Evolutionary conservation across 106 monocot genomes (phyloP), one percentile per base, ranked within the genome.

Genomic region (Phalaenopsis equestris): DNA sequence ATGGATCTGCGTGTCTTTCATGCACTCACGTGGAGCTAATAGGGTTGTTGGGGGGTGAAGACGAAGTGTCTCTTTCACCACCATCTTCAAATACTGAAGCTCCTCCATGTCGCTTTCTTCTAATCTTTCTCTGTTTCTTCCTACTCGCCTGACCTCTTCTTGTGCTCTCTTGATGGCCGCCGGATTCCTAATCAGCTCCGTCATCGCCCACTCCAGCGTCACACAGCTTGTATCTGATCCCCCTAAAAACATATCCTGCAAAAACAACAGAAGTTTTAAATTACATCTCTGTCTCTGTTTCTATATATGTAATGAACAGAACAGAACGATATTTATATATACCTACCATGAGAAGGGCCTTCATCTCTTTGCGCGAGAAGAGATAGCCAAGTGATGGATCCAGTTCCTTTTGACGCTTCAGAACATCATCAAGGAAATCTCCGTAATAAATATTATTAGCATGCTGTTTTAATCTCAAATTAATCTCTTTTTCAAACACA

Each of bases 151-250:
- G 14, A 81, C 58, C 43, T 81, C 81, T n/a, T 81, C 30, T 45
- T 81, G 81, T 16, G 75, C 74, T 61, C 64, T 81, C 43, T 75
- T 81, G 45, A 57, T 75, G 5, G 58, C 24, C 37, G 2, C 11
- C 8, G 81, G 58, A n/a, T 81, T 57, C 41, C 24, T 81, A n/a
- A 81, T 81, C 8, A 81, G 81, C 56, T 81, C 81, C 5, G 75
- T 45, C 81, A 81, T 81, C 41, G 42, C 58, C 81, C 81, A 81
- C 17, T 75, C 81, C 5, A 75, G 11, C 4, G 81, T 41, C 5
- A 75, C 81, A 1, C 75, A 5, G 23, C 42, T 21, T 0, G 75
- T 81, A 36, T 81, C 81, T 45, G 81, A 21, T 75, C 75, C 81
- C 8, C 56, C 61, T 5, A 75, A 41, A 45, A 81, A 81, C 41